Percentiles rank a stretch among this genome's conserved stretches.
phyloP scores from a whole-genome alignment of 805 yeast genomes.

The Schizosaccharomyces lindneri region DNA sequence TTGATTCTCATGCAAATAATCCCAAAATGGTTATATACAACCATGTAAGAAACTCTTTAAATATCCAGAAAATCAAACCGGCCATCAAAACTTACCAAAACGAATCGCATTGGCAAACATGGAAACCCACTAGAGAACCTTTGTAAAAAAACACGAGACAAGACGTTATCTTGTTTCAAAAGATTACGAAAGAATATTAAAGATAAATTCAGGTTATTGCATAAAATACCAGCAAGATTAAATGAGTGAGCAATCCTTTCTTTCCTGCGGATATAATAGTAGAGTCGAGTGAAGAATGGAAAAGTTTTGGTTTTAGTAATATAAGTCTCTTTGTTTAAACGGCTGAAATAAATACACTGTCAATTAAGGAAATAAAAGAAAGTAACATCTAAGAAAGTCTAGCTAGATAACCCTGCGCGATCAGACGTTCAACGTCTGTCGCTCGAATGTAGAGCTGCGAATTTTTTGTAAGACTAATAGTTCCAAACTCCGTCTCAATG shows the following conservation, averaged over 20 bases:
- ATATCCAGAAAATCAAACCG: too few species aligned
- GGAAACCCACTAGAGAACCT: background rate
- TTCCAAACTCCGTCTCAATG: conserved; percentile 86
- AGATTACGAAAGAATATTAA: background rate
- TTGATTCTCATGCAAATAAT: background rate
- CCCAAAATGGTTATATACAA: background rate
- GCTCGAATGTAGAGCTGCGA: conserved; percentile 86
- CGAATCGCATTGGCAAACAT: background rate
- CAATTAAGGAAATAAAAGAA: background rate
- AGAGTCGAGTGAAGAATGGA: too few species aligned
- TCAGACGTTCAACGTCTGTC: conserved; percentile 77
- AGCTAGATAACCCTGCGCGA: conserved; percentile 82
- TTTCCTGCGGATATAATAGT: too few species aligned
- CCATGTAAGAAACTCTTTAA: background rate
- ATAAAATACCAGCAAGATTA: too few species aligned
- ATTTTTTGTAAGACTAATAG: conserved; percentile 67
- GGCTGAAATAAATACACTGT: background rate
- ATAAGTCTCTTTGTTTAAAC: too few species aligned
- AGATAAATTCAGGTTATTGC: too few species aligned
- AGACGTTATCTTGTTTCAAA: background rate
- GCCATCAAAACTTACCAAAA: background rate
- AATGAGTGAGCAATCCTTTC: too few species aligned
- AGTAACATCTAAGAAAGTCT: conserved; percentile 21
- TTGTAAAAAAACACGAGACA: background rate
- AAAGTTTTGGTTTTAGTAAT: too few species aligned